Base-by-base conservation (phyloP, 106 monocot genomes). In the Dendrobium huoshanense region DNA sequence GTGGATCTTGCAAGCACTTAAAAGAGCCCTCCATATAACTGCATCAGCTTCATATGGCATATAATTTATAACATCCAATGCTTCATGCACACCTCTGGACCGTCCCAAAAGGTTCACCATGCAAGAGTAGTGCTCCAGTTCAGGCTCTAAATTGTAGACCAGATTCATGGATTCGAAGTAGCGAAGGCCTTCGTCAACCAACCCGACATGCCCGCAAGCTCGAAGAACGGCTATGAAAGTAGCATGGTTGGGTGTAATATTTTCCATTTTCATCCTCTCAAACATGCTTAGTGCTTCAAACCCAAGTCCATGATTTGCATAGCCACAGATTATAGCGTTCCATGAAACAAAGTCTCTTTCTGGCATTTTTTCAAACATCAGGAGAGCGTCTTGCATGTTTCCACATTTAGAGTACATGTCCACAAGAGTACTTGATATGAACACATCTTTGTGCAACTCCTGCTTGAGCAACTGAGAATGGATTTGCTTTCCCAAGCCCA, bases 371-470 rank as follows among this genome's bases (percentile, higher is more conserved):
- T 89, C 80, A 75, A 98, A 98, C 68, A 89, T 68, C 59, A 79
- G 22, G 5, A 79, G 80, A 37, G 97, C 86, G n/a, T 98, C 91
- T 9, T 87, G 67, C 94, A 98, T 84, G 81, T 89, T 83, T 9
- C 97, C 97, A 82, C 94, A 92, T 78, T 95, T 98, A 7, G 94
- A 82, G 79, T 98, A 98, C 97, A 98, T 92, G 84, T 98, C 94
- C n/a, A 98, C 84, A 17, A 98, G 84, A 13, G 92, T 87, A 81
- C 97, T 98, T 9, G 94, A 90, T 82, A 98, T 88, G 80, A 81
- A 98, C 7, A 89, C 78, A 82, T 98, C 97, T 41, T 55, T 75
- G 8, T 84, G 79, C 31, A 94, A 45, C 54, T 90, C 79, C 16
- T 85, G 81, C 76, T 98, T 98, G 68, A 94, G 83, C 4, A 88